Conservation (phyloP, 148 eudicot genomes). For the Bassia scoparia region DNA sequence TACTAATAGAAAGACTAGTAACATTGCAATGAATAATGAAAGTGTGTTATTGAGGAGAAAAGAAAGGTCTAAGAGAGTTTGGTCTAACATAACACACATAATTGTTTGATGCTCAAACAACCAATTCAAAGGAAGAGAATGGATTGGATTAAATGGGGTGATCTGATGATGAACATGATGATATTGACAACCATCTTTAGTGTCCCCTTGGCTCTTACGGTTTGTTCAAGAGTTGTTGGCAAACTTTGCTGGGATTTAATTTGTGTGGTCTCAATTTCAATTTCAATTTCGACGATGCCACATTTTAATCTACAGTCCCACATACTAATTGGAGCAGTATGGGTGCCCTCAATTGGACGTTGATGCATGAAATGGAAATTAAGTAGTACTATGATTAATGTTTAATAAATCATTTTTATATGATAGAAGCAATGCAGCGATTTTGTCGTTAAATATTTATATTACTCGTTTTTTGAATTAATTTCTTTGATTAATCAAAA, state of each 20-base stretch:
- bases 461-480: too few species aligned
- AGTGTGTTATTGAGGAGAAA: background rate
- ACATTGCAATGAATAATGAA: too few species aligned
- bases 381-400: too few species aligned
- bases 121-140: background rate
- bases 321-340: background rate
- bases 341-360: background rate
- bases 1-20: background rate
- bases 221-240: slow-evolving; percentile 14
- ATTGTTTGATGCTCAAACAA: background rate
- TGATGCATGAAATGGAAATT: too few species aligned
- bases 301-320: background rate
- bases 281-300: background rate
- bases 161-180: background rate
- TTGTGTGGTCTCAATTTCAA: background rate
- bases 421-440: too few species aligned
- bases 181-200: slow-evolving; percentile 25
- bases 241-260: background rate
- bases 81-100: background rate
- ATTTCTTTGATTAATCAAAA: too few species aligned
- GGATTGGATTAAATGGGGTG: slow-evolving; percentile 1
- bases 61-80: background rate
- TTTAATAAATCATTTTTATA: too few species aligned
- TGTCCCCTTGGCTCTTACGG: slow-evolving; percentile 23
- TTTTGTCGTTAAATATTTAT: too few species aligned